Evolutionary conservation across 305 asterid genomes (phyloP).

Genomic region (Fraxinus floribunda): DNA sequence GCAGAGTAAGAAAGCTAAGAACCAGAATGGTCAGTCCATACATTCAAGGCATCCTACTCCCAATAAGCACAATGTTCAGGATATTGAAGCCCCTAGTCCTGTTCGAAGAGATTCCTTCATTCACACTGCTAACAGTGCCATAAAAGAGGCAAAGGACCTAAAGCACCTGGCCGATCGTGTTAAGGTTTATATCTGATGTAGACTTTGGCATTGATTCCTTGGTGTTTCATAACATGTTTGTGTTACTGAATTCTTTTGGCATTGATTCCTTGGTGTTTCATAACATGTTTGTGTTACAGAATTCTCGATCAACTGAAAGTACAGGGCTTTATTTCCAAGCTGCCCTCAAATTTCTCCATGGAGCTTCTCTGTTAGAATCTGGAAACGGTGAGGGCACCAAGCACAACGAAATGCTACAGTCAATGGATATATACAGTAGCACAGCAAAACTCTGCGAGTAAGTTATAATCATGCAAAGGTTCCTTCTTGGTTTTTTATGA

Average conservation of each 20-base stretch:
- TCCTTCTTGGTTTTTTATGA: slow-evolving; percentile 11
- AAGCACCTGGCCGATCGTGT: slow-evolving; percentile 94
- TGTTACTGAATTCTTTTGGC: slow-evolving; percentile 51
- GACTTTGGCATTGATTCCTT: slow-evolving; percentile 17
- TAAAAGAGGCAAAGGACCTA: slow-evolving; percentile 91
- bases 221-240: slow-evolving; percentile 22
- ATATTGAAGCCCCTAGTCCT: slow-evolving; percentile 70
- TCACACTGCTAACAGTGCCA: slow-evolving; percentile 73
- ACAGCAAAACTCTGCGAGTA: slow-evolving; percentile 98
- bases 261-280: slow-evolving; percentile 22
- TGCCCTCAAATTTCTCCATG: slow-evolving; percentile 90
- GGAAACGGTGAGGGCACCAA: slow-evolving; percentile 63
- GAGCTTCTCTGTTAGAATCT: slow-evolving; percentile 87
- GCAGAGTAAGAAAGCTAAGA: slow-evolving; percentile 45
- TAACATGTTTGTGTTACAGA: slow-evolving; percentile 48
- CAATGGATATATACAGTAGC: slow-evolving; percentile 78
- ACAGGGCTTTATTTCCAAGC: slow-evolving; percentile 84
- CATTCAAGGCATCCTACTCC: slow-evolving; percentile 45
- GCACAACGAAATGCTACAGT: slow-evolving; percentile 65
- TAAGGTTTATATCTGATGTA: slow-evolving; percentile 43
- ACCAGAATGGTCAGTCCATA: slow-evolving; percentile 32
- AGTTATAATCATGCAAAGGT: slow-evolving; percentile 34
- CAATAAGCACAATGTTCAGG: slow-evolving; percentile 51
- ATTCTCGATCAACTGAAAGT: slow-evolving; percentile 75
- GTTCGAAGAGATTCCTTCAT: slow-evolving; percentile 74